Conservation (phyloP, 2,329 filamentous ascomycete species). For the Alternaria infectoria region DNA sequence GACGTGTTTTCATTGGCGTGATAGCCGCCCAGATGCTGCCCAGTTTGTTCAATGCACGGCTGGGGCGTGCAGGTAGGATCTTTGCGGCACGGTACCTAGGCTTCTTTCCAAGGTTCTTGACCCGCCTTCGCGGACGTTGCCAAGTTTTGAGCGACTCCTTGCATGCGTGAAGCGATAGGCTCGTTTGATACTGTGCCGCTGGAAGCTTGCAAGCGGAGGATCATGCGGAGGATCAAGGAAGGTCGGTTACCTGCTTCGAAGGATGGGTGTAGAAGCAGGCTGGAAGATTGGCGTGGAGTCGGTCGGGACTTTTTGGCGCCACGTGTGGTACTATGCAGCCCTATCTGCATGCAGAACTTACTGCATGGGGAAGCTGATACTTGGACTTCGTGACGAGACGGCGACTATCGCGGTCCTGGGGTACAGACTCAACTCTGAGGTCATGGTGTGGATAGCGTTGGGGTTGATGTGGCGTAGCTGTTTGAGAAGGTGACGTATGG, state of each 20-base stretch:
- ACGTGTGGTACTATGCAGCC: slow-evolving; percentile 2
- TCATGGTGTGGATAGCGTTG: neutral
- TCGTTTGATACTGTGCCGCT: neutral
- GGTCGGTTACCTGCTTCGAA: neutral
- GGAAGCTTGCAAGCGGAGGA: neutral
- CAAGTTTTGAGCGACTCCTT: slow-evolving; percentile 2
- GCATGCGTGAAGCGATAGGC: neutral
- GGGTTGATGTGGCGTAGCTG: neutral
- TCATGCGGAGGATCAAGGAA: neutral
- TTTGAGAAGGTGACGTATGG: neutral
- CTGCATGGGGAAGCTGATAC: neutral
- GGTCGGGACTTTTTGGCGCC: neutral
- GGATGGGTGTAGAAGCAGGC: neutral
- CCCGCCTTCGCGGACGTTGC: neutral
- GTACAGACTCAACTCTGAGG: neutral
- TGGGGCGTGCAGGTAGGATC: neutral
- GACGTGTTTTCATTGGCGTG: neutral
- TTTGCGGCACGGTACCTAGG: neutral
- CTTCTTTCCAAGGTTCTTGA: neutral
- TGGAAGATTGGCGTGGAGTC: neutral
- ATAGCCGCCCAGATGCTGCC: neutral
- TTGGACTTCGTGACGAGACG: neutral
- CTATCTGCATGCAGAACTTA: slow-evolving; percentile 1
- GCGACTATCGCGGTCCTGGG: neutral
- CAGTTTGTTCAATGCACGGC: neutral